Base-by-base conservation (phyloP, 2,329 filamentous ascomycete genomes). In the Xylaria polymorpha region DNA sequence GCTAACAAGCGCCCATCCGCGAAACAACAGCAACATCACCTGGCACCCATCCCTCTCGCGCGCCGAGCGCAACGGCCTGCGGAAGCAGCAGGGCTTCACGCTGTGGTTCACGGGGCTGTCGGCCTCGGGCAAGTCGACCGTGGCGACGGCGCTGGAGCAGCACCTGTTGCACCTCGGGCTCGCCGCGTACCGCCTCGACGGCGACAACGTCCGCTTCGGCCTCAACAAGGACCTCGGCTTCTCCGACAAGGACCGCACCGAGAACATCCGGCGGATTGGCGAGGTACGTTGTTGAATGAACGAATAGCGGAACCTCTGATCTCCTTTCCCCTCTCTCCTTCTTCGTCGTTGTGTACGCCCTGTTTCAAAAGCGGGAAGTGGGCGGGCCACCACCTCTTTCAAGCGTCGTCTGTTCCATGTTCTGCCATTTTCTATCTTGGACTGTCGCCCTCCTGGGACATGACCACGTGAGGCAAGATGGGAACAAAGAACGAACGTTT, bases 41-140 rank as follows among this genome's bases (percentile, higher is more conserved):
- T 96, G 93, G 93, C 93, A 96, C 85, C 86, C 90, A 9, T 92
- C 91, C 71, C 91, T 96, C 79, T 92, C 91, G 64, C 92, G 92
- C 82, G 81, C 85, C 71, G 93, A 96, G 87, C 92, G 93, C 81
- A 91, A 88, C 82, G 80, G 86, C 74, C 84, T 88, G 75, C 93
- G 94, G 82, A 89, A 91, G 81, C 96, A 99, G 83, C 88, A 89
- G 74, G 96, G 96, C 80, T 91, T 97, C 80, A 99, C 96, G 67
- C 91, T 99, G 83, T 99, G 96, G 96, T 92, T 99, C 80, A 99
- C 96, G 0, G 96, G 96, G 64, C 92, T 99, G 73, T 97, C 93
- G 44, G 96, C 95, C 61, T 97, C 94, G 0, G 96, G 96, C 79
- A 99, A 99, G 84, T 98, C 95, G 61, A 99, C 96, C 67, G 93